Evolutionary conservation across 805 yeast genomes (phyloP), one percentile per base, ranked within the genome.

Genomic region (Sungouiella thailandica): DNA sequence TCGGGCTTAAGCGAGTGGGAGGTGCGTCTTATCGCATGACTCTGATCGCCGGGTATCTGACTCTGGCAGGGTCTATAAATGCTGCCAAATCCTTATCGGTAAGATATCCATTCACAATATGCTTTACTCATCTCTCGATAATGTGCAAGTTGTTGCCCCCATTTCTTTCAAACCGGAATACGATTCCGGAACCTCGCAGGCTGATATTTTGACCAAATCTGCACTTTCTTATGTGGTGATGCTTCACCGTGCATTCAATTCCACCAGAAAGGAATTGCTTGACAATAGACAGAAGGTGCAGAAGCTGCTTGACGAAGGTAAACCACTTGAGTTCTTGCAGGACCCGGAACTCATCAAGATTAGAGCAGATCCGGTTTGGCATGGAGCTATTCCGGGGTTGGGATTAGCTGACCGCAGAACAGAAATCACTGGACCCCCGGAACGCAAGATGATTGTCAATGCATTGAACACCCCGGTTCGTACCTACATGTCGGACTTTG

Each of bases 181-280:
- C 43, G 42, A 34, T 7, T 61, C 69, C 10, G 55, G 46, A n/a
- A 67, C 73, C 2, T 54, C 70, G 0, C 57, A 55, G 9, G 53
- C 57, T 9, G 61, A 57, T 37, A 57, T 68, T 27, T 39, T 68
- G 27, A 62, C 70, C 20, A 58, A 53, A 32, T 37, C 40, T 2
- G 46, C 52, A 2, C 42, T 49, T 19, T 34, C 46, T n/a, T 49
- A 47, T 28, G 49, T 49, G 30, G 48, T 36, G 6, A 33, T 47
- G 23, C 43, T 49, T 23, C 53, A 49, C 35, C 29, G 50, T 15
- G 35, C 49, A 4, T 49, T 49, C 37, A 47, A 49, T 30, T 5
- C 23, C 11, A 43, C 47, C 16, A 37, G 53, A 25, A 32, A 29
- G 13, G 30, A 39, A 18, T 39, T 49, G 11, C 38, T 49, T 9